A percentile compares a stretch with the other conserved stretches of the same genome.
phyloP scores from a whole-genome alignment of 306 rosid species.

The Cicer chorassanicum region DNA sequence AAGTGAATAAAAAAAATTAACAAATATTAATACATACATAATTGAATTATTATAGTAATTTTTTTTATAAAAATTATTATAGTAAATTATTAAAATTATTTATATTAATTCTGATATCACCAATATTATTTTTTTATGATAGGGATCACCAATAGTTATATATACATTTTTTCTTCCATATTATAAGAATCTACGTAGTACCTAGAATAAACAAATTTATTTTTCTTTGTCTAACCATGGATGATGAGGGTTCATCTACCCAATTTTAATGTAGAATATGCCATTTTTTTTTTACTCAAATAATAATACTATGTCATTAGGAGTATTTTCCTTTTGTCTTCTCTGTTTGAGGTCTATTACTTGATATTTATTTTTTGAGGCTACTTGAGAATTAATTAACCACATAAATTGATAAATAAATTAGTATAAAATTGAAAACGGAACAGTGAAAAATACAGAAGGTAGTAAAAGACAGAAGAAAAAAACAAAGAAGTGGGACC shows the following conservation, averaged over 20 bases:
- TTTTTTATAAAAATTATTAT: no score
- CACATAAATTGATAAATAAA: not conserved
- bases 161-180: not conserved
- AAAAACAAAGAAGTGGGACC: conserved; percentile 49
- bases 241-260: conserved; percentile 24
- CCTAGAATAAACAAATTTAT: conserved; percentile 7
- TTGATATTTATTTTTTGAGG: not conserved
- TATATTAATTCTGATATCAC: not conserved
- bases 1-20: not conserved
- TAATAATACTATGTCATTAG: conserved; percentile 24
- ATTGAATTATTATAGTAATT: not conserved
- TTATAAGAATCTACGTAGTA: not conserved
- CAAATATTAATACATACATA: not conserved
- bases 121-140: not conserved
- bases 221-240: conserved; percentile 7
- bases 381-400: not conserved
- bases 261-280: conserved; percentile 19
- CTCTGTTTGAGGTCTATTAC: conserved; percentile 15
- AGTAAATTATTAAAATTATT: not conserved
- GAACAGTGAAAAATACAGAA: not conserved
- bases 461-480: conserved; percentile 44
- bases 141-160: not conserved
- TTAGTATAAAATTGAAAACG: not conserved
- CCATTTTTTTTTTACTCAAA: no score
- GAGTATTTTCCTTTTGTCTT: conserved; percentile 30